Evolutionary conservation across 768 basidiomycete species (phyloP).

Genomic region (Trametes cingulata): DNA sequence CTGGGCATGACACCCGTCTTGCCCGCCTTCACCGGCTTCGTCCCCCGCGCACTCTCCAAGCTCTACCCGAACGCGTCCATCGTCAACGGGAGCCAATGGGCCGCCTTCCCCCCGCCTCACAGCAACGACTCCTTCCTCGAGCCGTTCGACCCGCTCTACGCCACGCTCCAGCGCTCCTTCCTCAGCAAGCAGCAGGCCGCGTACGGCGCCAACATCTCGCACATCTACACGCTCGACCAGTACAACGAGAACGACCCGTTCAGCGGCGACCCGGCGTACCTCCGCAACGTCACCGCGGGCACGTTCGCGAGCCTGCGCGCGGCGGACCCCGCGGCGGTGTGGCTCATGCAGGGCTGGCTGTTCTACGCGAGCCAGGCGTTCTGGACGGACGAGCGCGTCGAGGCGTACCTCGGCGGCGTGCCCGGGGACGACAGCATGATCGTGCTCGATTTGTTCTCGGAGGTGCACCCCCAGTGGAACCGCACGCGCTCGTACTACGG

Average conservation of each 20-base stretch:
- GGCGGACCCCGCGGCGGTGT: conserved; percentile 41
- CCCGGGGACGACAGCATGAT: conserved; percentile 40
- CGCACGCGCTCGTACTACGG: conserved; percentile 41
- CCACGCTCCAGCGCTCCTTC: conserved; percentile 39
- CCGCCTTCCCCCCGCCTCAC: conserved; percentile 33
- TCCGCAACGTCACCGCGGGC: conserved; percentile 34
- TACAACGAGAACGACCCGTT: conserved; percentile 45
- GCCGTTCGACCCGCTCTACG: conserved; percentile 41
- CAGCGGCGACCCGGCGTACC: conserved; percentile 35
- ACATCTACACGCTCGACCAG: conserved; percentile 46
- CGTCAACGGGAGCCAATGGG: conserved; percentile 38
- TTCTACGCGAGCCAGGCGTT: conserved; percentile 38
- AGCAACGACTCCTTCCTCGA: conserved; percentile 44
- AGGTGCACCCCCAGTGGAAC: conserved; percentile 44
- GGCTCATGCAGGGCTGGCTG: conserved; percentile 48
- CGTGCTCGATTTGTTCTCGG: conserved; percentile 43
- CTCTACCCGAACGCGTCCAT: conserved; percentile 39
- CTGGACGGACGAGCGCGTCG: conserved; percentile 42
- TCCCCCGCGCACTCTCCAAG: conserved; percentile 34
- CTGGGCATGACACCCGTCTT: conserved; percentile 47
- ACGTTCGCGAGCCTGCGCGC: conserved; percentile 40
- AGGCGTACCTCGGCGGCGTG: conserved; percentile 42
- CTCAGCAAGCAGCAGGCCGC: conserved; percentile 39
- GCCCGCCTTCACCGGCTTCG: conserved; percentile 45
- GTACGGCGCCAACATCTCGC: conserved; percentile 40